Percentiles rank a stretch among this genome's conserved stretches.
Conservation (phyloP, 1,139 yeast genomes). For the Zygoascus meyerae region DNA sequence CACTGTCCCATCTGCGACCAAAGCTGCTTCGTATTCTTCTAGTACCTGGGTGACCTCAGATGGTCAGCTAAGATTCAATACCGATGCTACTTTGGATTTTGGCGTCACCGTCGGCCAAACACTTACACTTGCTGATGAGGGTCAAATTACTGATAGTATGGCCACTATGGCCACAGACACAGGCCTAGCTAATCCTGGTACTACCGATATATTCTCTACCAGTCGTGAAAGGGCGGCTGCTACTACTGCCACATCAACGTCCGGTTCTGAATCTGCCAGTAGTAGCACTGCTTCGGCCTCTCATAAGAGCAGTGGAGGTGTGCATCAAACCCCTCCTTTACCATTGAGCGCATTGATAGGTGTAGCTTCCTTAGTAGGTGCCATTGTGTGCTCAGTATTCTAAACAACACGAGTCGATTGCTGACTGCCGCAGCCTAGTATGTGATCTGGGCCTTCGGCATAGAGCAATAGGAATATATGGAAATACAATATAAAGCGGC, state of each 20-base stretch:
- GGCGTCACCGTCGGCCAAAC: slow-evolving; percentile 8
- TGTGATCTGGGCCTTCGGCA: too few species aligned
- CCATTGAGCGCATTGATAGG: too few species aligned
- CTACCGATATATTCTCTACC: neutral
- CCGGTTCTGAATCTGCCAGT: too few species aligned
- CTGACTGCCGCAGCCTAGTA: too few species aligned
- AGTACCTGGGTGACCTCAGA: slow-evolving; percentile 15
- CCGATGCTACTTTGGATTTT: slow-evolving; percentile 9
- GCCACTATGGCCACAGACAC: slow-evolving; percentile 11
- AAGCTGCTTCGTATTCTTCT: slow-evolving; percentile 24
- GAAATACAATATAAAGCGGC: too few species aligned
- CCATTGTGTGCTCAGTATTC: too few species aligned
- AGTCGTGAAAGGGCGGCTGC: neutral
- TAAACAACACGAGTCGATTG: too few species aligned
- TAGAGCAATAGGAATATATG: neutral
- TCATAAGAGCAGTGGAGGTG: too few species aligned
- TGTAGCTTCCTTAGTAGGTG: too few species aligned
- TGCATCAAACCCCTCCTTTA: too few species aligned
- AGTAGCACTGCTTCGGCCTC: too few species aligned
- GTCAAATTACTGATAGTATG: neutral
- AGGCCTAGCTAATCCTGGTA: slow-evolving; percentile 10
- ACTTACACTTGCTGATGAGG: neutral
- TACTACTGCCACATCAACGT: neutral
- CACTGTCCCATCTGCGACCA: slow-evolving; percentile 27
- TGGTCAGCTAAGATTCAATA: slow-evolving; percentile 1